A percentile compares a stretch with the other conserved stretches of the same genome.
Conservation (phyloP, 148 eudicot genomes). For the Oxyria digyna region DNA sequence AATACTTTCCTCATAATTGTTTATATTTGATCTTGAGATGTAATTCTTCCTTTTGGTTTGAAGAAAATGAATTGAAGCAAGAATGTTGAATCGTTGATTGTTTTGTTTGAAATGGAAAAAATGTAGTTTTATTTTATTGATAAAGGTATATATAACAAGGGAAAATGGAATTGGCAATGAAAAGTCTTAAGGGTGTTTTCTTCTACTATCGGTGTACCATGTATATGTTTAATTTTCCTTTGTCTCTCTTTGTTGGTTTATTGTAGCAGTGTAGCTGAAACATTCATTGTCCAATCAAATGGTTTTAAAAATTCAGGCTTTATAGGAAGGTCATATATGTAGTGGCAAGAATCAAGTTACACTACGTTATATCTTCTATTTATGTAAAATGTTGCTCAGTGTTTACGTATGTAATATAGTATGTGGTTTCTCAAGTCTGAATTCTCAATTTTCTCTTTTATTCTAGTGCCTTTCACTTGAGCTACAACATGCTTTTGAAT, state of each 20-base stretch:
- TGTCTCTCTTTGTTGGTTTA: background rate
- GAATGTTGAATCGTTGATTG: background rate
- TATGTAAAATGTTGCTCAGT: background rate
- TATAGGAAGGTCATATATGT: too few relatives aligned
- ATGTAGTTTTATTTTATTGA: background rate
- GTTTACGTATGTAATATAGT: background rate
- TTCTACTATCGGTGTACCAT: background rate
- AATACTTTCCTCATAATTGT: background rate
- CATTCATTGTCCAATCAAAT: too few relatives aligned
- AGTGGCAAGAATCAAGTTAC: background rate
- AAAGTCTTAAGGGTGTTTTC: background rate
- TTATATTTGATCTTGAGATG: background rate
- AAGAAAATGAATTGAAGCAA: background rate
- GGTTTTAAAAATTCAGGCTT: too few relatives aligned
- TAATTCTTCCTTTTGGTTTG: background rate
- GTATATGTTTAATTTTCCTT: background rate
- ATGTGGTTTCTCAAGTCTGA: background rate
- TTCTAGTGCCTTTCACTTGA: conserved; percentile 91
- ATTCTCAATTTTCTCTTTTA: conserved; percentile 3
- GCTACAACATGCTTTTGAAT: conserved; percentile 97
- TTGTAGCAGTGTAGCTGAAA: background rate
- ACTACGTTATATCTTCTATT: background rate
- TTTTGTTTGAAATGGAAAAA: background rate
- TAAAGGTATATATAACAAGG: background rate
- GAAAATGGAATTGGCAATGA: background rate